Conservation (phyloP, 495 filamentous ascomycete species). For the Penicillium angulare region DNA sequence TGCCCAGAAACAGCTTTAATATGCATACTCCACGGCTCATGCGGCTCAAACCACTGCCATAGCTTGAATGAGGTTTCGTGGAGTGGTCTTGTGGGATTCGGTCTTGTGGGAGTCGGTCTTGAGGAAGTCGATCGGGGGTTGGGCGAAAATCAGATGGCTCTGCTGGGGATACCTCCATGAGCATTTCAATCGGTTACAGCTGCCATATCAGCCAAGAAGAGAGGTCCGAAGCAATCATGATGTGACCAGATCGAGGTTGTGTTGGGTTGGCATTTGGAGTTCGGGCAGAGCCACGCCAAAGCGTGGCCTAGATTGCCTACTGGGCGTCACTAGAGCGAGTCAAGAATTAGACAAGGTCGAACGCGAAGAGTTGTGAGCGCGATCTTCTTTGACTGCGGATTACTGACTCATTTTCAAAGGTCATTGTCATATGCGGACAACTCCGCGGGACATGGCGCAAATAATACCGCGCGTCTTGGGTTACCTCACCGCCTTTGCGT, state of each 20-base stretch:
- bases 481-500: neutral
- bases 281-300: neutral
- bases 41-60: neutral
- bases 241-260: neutral
- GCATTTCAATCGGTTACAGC: neutral
- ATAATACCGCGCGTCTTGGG: neutral
- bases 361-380: neutral
- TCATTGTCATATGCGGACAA: neutral
- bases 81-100: neutral
- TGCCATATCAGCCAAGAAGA: neutral
- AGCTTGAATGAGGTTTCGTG: neutral
- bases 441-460: neutral
- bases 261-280: neutral
- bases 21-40: neutral
- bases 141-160: neutral
- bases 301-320: neutral
- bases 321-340: neutral
- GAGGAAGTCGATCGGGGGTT: neutral
- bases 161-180: neutral
- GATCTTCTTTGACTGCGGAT: neutral
- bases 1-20: neutral
- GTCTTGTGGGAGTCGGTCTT: neutral
- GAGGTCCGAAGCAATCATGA: neutral
- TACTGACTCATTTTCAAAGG: neutral
- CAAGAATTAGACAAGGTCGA: neutral